These are phyloP conservation scores for Apiospora sp. DNA, from an alignment of 2,329 filamentous ascomycete genomes.

Conservation along the genomic window DNA sequence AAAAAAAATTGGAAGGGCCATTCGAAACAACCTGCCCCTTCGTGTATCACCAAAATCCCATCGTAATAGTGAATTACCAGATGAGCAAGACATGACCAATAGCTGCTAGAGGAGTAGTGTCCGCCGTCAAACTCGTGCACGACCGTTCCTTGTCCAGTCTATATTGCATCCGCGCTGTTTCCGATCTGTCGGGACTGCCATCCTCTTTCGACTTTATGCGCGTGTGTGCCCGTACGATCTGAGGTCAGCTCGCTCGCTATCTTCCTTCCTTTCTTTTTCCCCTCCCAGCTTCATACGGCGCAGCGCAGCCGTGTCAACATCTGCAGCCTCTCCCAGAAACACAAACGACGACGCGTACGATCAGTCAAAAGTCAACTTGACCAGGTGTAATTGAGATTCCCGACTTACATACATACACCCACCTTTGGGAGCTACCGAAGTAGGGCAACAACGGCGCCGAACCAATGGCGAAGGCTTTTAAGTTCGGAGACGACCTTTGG, in stretches of 20 bases:
- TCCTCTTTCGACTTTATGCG: background rate
- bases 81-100: background rate
- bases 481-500: slow-evolving; percentile 45
- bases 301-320: background rate
- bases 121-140: background rate
- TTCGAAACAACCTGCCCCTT: background rate
- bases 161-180: background rate
- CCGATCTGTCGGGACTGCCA: slow-evolving; percentile 2
- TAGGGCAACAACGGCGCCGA: background rate
- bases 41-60: background rate
- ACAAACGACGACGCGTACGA: background rate
- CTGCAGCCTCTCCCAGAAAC: background rate
- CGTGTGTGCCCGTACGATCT: slow-evolving; percentile 1
- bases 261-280: background rate
- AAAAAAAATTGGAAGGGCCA: background rate
- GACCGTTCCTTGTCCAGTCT: slow-evolving; percentile 12
- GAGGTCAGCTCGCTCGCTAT: background rate
- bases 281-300: background rate
- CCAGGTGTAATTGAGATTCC: background rate
- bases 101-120: slow-evolving; percentile 1
- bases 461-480: slow-evolving; percentile 30
- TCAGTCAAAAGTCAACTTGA: background rate
- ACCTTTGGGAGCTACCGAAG: background rate
- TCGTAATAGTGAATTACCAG: background rate
- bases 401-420: background rate